Evolutionary conservation across 148 eudicot genomes (phyloP).

Genomic region (Dysphania ambrosioides): DNA sequence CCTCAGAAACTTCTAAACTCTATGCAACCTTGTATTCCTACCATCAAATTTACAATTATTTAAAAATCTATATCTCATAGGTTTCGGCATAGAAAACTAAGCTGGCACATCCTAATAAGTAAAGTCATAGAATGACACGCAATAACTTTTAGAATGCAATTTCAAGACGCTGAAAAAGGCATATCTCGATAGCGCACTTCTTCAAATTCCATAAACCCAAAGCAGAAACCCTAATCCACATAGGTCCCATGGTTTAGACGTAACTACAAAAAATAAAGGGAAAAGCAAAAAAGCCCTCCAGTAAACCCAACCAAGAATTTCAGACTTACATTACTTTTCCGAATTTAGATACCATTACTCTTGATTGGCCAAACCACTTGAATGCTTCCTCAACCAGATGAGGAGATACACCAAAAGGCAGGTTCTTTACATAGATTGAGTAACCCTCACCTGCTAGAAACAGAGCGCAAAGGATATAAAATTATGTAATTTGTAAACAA

Average conservation of each 20-base stretch:
- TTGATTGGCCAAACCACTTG: slow-evolving; percentile 75
- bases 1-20: not conserved
- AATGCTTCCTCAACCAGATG: slow-evolving; percentile 59
- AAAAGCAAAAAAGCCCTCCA: not conserved
- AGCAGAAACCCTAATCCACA: slow-evolving; percentile 52
- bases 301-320: not conserved
- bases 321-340: slow-evolving; percentile 53
- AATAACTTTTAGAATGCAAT: not conserved
- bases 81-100: not conserved
- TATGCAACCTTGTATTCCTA: not conserved
- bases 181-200: slow-evolving; percentile 89
- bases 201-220: slow-evolving; percentile 96
- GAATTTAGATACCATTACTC: slow-evolving; percentile 74
- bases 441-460: slow-evolving; percentile 53
- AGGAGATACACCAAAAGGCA: slow-evolving; percentile 51
- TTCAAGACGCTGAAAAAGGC: not conserved
- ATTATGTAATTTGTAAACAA: not conserved
- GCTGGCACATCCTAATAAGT: not conserved
- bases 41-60: not conserved
- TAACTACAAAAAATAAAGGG: not conserved
- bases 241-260: slow-evolving; percentile 11
- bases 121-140: not conserved
- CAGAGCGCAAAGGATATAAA: not conserved
- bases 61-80: not conserved
- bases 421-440: slow-evolving; percentile 69